Evolutionary conservation across 768 basidiomycete species (phyloP), one percentile per base, ranked within the genome.

Genomic region (Rhodotorula taiwanensis): DNA sequence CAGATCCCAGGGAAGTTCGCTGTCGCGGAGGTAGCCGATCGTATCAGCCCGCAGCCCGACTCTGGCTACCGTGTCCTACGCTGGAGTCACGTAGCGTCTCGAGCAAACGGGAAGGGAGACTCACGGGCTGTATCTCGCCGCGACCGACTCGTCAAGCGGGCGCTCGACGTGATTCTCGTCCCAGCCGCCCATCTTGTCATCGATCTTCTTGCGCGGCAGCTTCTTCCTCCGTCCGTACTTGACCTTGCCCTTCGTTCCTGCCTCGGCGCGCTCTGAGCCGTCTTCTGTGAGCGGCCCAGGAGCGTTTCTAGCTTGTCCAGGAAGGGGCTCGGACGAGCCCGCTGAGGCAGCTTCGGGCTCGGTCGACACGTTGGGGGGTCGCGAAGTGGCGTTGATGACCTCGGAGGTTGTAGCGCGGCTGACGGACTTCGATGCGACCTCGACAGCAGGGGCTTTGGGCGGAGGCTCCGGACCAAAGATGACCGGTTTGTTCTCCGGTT

Each of bases 181-280:
- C 50, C 55, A 55, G 15, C 49, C 50, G 13, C 61, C 55, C 23
- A 36, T 11, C 1, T 14, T 27, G n/a, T 52, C 48, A n/a, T 5
- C 31, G 36, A 39, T 18, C 53, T 56, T 62, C 50, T 56, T 56
- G 27, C 49, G 49, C 48, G 57, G 57, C 23, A 58, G 49, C 48
- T 42, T 58, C 41, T 58, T 58, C 52, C 34, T 52, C 34, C 34
- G 33, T n/a, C n/a, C n/a, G n/a, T n/a, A n/a, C n/a, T n/a, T n/a
- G n/a, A n/a, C n/a, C n/a, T n/a, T n/a, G n/a, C n/a, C n/a, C n/a
- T n/a, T n/a, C n/a, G n/a, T n/a, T n/a, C n/a, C n/a, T n/a, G n/a
- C n/a, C n/a, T n/a, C n/a, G n/a, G n/a, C n/a, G 25, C 33, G 50
- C 30, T n/a, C 7, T 8, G 6, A 3, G 7, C 21, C n/a, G 34